A percentile compares a stretch with the other conserved stretches of the same genome.
Conservation (phyloP, 371 early-diverging fungal genomes). For the Mucor lusitanicus region DNA sequence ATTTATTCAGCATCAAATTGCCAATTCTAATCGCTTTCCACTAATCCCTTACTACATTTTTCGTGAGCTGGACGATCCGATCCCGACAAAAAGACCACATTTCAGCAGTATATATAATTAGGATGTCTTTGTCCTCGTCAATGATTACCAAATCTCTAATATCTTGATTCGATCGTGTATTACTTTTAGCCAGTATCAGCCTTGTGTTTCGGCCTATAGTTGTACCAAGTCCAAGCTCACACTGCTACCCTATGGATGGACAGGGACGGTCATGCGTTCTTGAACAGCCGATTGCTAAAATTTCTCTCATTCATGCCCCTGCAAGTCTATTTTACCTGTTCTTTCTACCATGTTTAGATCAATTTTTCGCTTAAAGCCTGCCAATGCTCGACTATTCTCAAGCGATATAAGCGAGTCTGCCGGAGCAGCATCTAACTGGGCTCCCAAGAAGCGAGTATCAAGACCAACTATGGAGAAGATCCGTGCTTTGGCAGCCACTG, state of each 20-base stretch:
- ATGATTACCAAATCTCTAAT: too few species aligned
- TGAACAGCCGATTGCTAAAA: neutral
- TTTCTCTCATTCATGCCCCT: neutral
- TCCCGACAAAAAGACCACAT: too few species aligned
- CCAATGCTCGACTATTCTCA: neutral
- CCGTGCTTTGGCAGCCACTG: conserved; percentile 22
- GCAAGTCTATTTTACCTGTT: neutral
- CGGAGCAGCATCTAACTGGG: conserved; percentile 10
- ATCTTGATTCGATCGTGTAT: too few species aligned
- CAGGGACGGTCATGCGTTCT: neutral
- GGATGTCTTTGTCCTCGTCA: too few species aligned
- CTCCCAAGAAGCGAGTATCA: conserved; percentile 41
- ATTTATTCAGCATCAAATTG: too few species aligned
- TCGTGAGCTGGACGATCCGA: too few species aligned
- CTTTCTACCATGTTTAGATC: neutral
- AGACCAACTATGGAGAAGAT: conserved; percentile 40
- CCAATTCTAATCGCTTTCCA: too few species aligned
- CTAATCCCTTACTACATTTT: too few species aligned
- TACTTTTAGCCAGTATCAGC: too few species aligned
- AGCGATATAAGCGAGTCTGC: neutral
- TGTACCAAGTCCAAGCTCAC: neutral
- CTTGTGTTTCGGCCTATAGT: too few species aligned
- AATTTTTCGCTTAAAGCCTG: neutral
- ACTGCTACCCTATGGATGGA: neutral
- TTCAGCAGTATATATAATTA: too few species aligned